These are phyloP conservation scores for Cystoderma amianthinum DNA, from an alignment of 768 basidiomycete genomes.

Conservation along the genomic window DNA sequence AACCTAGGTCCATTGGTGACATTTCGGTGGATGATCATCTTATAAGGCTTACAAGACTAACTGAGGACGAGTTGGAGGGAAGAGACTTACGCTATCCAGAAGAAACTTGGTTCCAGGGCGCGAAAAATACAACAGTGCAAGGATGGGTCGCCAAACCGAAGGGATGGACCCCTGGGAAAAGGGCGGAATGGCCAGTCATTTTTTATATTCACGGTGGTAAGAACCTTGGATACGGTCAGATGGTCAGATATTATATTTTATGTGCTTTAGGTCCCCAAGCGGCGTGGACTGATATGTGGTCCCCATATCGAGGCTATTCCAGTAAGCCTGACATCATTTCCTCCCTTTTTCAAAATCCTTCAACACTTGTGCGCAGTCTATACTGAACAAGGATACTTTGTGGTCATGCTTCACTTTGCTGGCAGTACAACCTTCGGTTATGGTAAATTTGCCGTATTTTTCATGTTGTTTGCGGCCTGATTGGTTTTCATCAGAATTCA, in stretches of 20 bases:
- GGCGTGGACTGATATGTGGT: slow-evolving; percentile 93
- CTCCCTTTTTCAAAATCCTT: neutral
- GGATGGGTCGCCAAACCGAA: slow-evolving; percentile 82
- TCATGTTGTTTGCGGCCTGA: slow-evolving; percentile 1
- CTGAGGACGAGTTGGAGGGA: slow-evolving; percentile 42
- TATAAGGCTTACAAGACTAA: slow-evolving; percentile 60
- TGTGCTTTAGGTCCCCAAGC: slow-evolving; percentile 59
- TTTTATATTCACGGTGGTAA: slow-evolving; percentile 76
- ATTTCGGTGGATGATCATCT: slow-evolving; percentile 21
- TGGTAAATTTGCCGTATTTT: slow-evolving; percentile 32
- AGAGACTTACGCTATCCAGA: slow-evolving; percentile 61
- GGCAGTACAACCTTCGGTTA: slow-evolving; percentile 93
- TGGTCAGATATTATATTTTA: no score
- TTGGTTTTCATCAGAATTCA: slow-evolving; percentile 44
- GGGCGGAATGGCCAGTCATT: slow-evolving; percentile 72
- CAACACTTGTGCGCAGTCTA: no score
- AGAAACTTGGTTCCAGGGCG: slow-evolving; percentile 88
- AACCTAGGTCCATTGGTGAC: slow-evolving; percentile 30
- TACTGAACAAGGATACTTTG: slow-evolving; percentile 84
- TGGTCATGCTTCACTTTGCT: slow-evolving; percentile 85
- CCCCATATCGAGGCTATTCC: slow-evolving; percentile 58
- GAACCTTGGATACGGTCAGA: no score
- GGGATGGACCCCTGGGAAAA: slow-evolving; percentile 60
- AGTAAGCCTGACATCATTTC: neutral
- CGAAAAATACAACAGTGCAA: slow-evolving; percentile 66